These are phyloP conservation scores for Ormosia semicastrata DNA, from an alignment of 306 rosid genomes.

Conservation along the genomic window DNA sequence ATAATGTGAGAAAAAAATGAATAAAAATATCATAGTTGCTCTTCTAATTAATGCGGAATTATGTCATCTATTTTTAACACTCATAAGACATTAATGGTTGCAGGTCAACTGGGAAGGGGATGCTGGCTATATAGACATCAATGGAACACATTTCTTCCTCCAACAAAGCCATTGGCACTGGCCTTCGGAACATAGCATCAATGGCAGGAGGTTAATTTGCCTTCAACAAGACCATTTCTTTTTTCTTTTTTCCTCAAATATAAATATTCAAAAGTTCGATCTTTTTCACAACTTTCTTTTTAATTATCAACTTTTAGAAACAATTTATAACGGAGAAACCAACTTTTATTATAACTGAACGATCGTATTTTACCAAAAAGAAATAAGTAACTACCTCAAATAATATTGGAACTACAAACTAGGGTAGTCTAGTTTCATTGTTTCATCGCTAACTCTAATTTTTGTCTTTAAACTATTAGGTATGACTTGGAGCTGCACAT, in stretches of 20 bases:
- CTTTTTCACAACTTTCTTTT: background rate
- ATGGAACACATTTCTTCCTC: constrained; percentile 53
- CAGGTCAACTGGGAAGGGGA: constrained; percentile 51
- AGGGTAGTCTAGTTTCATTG: background rate
- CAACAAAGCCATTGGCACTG: constrained; percentile 70
- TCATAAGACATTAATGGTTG: too few relatives aligned
- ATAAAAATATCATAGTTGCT: too few relatives aligned
- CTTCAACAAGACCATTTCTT: background rate
- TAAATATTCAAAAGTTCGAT: background rate
- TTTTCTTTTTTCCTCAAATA: background rate
- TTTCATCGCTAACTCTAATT: background rate
- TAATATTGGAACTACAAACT: background rate
- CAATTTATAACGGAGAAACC: too few relatives aligned
- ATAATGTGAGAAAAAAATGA: too few relatives aligned
- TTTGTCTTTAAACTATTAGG: constrained; percentile 27
- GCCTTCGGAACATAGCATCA: constrained; percentile 73
- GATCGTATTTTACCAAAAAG: too few relatives aligned
- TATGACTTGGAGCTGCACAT: constrained; percentile 70
- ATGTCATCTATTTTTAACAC: too few relatives aligned
- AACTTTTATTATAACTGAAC: too few relatives aligned
- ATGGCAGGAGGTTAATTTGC: constrained; percentile 46
- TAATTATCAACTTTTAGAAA: too few relatives aligned
- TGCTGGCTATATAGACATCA: constrained; percentile 48
- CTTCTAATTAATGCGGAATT: background rate
- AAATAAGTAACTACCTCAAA: background rate